Evolutionary conservation across 768 basidiomycete species (phyloP), one percentile per base, ranked within the genome.

Genomic region (Aureoboletus auriporus): DNA sequence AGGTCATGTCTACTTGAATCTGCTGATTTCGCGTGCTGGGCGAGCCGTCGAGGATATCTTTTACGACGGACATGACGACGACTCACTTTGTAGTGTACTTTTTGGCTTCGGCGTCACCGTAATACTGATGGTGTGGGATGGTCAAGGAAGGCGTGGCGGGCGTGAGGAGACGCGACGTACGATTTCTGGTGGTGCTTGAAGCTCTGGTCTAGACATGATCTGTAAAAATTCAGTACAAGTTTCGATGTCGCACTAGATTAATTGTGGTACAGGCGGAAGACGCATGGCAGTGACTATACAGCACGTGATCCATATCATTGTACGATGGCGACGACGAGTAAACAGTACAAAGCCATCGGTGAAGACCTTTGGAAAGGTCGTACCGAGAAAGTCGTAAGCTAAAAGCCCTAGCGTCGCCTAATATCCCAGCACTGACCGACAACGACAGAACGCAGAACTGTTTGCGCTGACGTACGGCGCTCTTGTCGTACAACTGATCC

Each of bases 381-480:
- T 38, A 82, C 92, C 3, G 96, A 99, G 69, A 98, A 98, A 76
- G 89, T 94, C 39, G 94, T 94, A 65, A 65, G 90, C 61, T 31
- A 30, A 3, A n/a, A 9, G 31, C 20, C 37, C 29, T 31, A 27
- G 4, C 13, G 28, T 42, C 36, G 48, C 34, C 42, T 39, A 53
- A 65, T 61, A 9, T 35, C 11, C 34, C 26, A 0, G 17, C 10
- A 35, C 51, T 58, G n/a, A 60, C 41, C 38, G n/a, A 26, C 34
- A 23, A 37, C 47, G 28, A 54, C 67, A 97, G 94, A 98, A 96
- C 68, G 91, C 93, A 64, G 96, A 99, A 68, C 79, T 99, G 26
- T 98, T 99, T 69, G 87, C 94, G 4, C 70, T 98, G 49, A 98
- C 95, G 17, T 99, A 99, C 57, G 96, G 96, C 44, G 94, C 94